phyloP scores from a whole-genome alignment of 2,329 filamentous ascomycete species.

The Colletotrichum australisinense region DNA sequence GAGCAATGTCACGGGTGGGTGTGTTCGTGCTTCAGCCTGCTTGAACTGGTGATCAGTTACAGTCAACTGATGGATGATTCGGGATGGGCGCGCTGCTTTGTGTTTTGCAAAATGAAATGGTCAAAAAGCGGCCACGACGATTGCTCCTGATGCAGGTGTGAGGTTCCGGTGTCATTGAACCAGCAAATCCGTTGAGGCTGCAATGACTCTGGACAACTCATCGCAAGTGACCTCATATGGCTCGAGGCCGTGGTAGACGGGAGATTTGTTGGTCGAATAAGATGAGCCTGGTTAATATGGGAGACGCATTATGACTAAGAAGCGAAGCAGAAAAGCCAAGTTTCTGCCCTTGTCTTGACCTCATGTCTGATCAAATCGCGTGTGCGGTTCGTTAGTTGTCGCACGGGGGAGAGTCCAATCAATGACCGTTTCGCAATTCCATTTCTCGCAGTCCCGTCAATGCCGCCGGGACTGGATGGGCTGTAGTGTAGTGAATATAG shows the following conservation, averaged over 20 bases:
- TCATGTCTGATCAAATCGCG: slow-evolving; percentile 16
- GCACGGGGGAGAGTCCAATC: background rate
- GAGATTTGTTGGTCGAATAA: background rate
- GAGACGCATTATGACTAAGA: background rate
- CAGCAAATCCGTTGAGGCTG: background rate
- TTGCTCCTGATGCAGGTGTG: background rate
- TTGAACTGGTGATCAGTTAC: background rate
- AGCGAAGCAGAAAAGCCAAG: slow-evolving; percentile 2
- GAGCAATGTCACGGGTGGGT: background rate
- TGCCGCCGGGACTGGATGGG: background rate
- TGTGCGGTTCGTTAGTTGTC: background rate
- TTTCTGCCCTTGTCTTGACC: slow-evolving; percentile 21
- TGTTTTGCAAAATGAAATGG: background rate
- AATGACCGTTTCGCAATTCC: slow-evolving; percentile 9
- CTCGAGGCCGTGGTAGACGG: background rate
- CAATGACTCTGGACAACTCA: background rate
- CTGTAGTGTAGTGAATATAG: background rate
- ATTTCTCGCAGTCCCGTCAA: background rate
- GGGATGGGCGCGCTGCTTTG: background rate
- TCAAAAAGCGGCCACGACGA: background rate
- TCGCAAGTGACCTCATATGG: background rate
- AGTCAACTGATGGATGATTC: background rate
- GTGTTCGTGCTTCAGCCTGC: slow-evolving; percentile 1
- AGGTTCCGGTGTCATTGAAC: background rate
- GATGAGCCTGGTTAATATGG: background rate